Conservation (phyloP, 108 stramenopile species). For the Stephanodiscus minutulus region DNA sequence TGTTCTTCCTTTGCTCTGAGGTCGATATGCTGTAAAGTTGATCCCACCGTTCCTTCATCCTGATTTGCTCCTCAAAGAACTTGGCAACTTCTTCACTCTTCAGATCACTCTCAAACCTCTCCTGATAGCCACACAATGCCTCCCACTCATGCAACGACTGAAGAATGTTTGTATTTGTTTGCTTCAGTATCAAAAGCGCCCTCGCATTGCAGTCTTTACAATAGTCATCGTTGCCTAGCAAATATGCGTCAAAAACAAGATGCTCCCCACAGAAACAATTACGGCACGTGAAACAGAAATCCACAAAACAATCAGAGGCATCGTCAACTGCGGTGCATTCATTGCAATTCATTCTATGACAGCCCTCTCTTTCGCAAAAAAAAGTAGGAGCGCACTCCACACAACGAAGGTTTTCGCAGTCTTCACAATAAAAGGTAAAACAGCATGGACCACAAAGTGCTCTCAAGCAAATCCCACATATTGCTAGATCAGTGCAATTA, state of each 20-base stretch:
- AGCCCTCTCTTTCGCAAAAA: conserved; percentile 1
- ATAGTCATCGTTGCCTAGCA: too few relatives aligned
- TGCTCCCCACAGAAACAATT: too few relatives aligned
- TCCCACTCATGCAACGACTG: background rate
- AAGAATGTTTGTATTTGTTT: background rate
- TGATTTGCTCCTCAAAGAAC: background rate
- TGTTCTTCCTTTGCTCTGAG: too few relatives aligned
- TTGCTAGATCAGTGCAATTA: background rate
- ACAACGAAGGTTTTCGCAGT: conserved; percentile 12
- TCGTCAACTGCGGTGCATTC: background rate
- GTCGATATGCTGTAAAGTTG: too few relatives aligned
- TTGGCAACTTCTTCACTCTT: background rate
- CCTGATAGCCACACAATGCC: background rate
- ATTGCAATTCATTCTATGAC: conserved; percentile 7
- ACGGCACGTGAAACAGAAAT: too few relatives aligned
- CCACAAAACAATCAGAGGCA: too few relatives aligned
- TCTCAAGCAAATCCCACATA: conserved; percentile 16
- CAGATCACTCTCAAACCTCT: background rate
- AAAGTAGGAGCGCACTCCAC: conserved; percentile 2
- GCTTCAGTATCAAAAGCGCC: background rate
- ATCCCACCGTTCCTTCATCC: too few relatives aligned
- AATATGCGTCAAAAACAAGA: too few relatives aligned
- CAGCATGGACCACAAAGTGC: background rate
- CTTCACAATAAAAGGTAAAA: background rate
- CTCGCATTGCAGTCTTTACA: too few relatives aligned